These are phyloP conservation scores for Paramecium primaurelia DNA, from an alignment of 73 alveolate genomes.

Conservation along the genomic window DNA sequence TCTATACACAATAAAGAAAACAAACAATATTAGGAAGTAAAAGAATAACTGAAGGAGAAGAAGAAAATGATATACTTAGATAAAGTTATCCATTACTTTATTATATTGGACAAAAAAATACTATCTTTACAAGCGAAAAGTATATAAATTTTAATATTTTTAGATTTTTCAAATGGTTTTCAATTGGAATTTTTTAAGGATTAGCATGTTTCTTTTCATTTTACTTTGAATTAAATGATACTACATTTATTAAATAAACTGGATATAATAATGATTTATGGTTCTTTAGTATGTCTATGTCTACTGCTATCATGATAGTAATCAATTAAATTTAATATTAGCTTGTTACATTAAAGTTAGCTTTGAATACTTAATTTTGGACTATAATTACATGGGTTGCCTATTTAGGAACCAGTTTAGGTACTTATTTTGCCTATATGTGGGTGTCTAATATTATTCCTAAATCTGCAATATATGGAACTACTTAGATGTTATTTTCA, in stretches of 20 bases:
- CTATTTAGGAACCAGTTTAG: background rate
- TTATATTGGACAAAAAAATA: slow-evolving; percentile 56
- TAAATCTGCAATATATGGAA: background rate
- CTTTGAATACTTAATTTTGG: slow-evolving; percentile 53
- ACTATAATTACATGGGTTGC: slow-evolving; percentile 46
- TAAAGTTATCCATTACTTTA: slow-evolving; percentile 49
- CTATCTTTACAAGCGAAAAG: slow-evolving; percentile 40
- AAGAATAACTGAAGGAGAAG: slow-evolving; percentile 2
- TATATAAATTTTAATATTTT: background rate
- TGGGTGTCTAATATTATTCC: background rate
- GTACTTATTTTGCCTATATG: slow-evolving; percentile 35
- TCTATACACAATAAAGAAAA: slow-evolving; percentile 52
- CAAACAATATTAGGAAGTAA: background rate
- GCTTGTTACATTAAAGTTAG: slow-evolving; percentile 54
- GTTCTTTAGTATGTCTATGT: slow-evolving; percentile 57
- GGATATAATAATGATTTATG: slow-evolving; percentile 52
- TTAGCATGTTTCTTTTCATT: slow-evolving; percentile 28
- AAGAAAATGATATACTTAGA: slow-evolving; percentile 34
- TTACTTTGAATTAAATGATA: background rate
- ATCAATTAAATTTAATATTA: background rate
- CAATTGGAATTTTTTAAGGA: slow-evolving; percentile 46
- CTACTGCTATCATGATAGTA: slow-evolving; percentile 49
- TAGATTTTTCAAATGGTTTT: slow-evolving; percentile 46
- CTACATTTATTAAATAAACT: background rate
- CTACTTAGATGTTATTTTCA: background rate